Conservation (phyloP, 2,329 filamentous ascomycete species). For the Achaetomium macrosporum region DNA sequence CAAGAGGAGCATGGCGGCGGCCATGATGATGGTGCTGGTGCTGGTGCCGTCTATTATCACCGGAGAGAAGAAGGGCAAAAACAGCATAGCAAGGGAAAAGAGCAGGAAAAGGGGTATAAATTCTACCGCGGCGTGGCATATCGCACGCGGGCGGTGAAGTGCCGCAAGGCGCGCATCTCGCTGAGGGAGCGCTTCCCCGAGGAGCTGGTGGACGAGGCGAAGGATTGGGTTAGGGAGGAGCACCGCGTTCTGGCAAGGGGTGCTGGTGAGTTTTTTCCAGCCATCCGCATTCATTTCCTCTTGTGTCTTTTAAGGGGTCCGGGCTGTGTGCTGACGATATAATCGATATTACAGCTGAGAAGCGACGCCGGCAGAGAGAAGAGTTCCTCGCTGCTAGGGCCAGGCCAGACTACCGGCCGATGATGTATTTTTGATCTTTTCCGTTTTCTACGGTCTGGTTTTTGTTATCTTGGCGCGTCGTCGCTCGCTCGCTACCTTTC, state of each 20-base stretch:
- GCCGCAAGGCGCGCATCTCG: neutral
- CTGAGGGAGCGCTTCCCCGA: constrained; percentile 18
- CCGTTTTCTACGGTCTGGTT: neutral
- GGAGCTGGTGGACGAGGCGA: constrained; percentile 16
- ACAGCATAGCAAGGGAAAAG: neutral
- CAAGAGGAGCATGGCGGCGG: neutral
- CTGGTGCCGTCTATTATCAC: neutral
- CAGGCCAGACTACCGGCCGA: neutral
- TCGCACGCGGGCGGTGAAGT: constrained; percentile 7
- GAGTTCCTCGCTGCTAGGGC: constrained; percentile 10
- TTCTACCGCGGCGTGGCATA: constrained; percentile 11
- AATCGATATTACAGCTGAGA: constrained; percentile 6
- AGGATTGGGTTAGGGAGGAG: constrained; percentile 18
- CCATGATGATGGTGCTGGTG: neutral
- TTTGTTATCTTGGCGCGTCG: neutral
- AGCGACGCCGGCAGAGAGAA: constrained; percentile 15
- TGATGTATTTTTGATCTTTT: neutral
- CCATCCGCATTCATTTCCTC: neutral
- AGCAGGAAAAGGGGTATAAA: constrained; percentile 1
- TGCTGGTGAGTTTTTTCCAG: constrained; percentile 7
- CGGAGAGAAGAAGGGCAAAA: neutral
- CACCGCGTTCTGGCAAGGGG: constrained; percentile 12
- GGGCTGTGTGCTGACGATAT: neutral
- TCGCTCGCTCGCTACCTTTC: neutral
- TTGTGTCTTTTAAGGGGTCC: neutral